Percentiles rank a stretch among this genome's conserved stretches.
phyloP scores from a whole-genome alignment of 768 basidiomycete species.

The Sarcodon aspratus region DNA sequence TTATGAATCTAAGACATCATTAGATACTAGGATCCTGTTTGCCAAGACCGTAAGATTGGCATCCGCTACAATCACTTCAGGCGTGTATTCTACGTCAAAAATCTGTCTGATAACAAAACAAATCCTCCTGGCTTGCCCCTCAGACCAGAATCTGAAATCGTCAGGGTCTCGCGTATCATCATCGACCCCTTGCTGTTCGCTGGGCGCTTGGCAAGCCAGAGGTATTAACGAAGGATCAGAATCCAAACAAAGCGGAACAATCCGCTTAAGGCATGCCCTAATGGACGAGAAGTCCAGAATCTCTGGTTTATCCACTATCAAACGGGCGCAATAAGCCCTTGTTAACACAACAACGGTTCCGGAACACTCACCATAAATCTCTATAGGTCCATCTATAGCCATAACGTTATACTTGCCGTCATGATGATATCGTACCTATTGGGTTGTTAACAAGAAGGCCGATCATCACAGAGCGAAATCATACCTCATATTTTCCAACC shows the following conservation, averaged over 20 bases:
- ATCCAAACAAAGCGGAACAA: constrained; percentile 83
- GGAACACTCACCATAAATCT: constrained; percentile 66
- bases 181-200: constrained; percentile 6
- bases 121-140: constrained; percentile 84
- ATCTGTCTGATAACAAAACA: constrained; percentile 66
- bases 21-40: constrained; percentile 73
- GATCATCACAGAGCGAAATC: neutral
- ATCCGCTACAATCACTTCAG: constrained; percentile 87
- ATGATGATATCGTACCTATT: constrained; percentile 82
- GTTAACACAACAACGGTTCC: neutral
- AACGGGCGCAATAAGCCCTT: neutral
- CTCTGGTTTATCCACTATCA: constrained; percentile 56
- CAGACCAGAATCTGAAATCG: constrained; percentile 92
- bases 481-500: constrained; percentile 77
- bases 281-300: constrained; percentile 55
- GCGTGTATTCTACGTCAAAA: constrained; percentile 81
- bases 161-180: constrained; percentile 59
- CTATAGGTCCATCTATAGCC: constrained; percentile 72
- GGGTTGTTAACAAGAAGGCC: neutral
- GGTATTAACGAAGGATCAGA: constrained; percentile 78
- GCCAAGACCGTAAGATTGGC: constrained; percentile 84
- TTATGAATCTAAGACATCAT: constrained; percentile 8
- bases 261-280: constrained; percentile 52
- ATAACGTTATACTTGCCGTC: constrained; percentile 98
- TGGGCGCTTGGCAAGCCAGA: constrained; percentile 37